These are phyloP conservation scores for Hirschioporus abietinus DNA, from an alignment of 768 basidiomycete genomes.

Conservation along the genomic window DNA sequence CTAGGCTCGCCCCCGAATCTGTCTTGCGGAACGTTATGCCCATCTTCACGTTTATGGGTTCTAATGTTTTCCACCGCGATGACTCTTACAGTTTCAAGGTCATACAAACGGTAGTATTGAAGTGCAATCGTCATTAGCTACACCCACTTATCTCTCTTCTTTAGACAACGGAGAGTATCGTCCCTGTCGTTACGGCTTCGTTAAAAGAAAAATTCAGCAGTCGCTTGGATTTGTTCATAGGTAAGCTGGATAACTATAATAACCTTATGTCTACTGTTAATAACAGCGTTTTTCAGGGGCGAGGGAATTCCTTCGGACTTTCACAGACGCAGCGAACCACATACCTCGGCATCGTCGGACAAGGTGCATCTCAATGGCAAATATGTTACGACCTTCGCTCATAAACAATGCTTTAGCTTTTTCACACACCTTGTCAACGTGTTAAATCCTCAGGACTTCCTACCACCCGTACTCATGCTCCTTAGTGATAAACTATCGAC, in stretches of 20 bases:
- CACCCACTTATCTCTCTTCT: not conserved
- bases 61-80: conserved; percentile 95
- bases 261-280: not conserved
- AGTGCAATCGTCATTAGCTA: not conserved
- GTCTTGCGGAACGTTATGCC: conserved; percentile 96
- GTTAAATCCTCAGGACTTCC: conserved; percentile 74
- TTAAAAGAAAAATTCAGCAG: conserved; percentile 52
- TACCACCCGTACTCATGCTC: conserved; percentile 79
- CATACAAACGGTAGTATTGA: conserved; percentile 72
- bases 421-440: conserved; percentile 83
- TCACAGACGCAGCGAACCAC: conserved; percentile 89
- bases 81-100: conserved; percentile 94
- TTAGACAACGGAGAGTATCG: conserved; percentile 88
- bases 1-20: conserved; percentile 81
- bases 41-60: conserved; percentile 98
- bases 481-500: conserved; percentile 75
- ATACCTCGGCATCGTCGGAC: conserved; percentile 90
- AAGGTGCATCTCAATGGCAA: conserved; percentile 45
- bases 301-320: conserved; percentile 80
- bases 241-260: conserved; percentile 15
- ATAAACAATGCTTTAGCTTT: conserved; percentile 47
- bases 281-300: conserved; percentile 30
- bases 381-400: not conserved
- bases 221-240: conserved; percentile 58
- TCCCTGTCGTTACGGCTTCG: conserved; percentile 87